Evolutionary conservation across 2,329 filamentous ascomycete genomes (phyloP), one percentile per base, ranked within the genome.

Genomic region (Fusarium oxysporum): DNA sequence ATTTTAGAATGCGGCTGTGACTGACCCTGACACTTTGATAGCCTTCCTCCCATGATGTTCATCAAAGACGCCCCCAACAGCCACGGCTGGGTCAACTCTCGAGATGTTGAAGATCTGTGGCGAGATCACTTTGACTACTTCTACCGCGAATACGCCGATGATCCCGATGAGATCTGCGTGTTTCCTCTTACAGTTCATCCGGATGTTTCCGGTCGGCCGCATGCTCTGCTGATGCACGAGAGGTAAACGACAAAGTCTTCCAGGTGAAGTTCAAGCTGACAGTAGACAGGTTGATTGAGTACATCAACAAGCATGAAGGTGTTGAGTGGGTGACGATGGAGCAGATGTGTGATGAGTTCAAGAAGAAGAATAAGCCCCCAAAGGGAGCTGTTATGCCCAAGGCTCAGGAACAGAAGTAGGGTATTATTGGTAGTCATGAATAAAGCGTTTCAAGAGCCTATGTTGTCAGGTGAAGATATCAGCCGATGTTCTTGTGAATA

Each of bases 171-270:
- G 74, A 91, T 93, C 74, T 94, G 94, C 70, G 88, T 93, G 58
- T 94, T 94, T 75, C 92, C 92, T 0, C 92, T 94, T 80, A 94
- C 92, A 0, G 91, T 94, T 40, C 92, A 94, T 79, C 92, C 92
- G 0, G 92, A 94, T 76, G 90, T 92, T 0, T 91, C 88, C 6
- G 92, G 92, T 1, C 85, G 91, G 23, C 92, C 92, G 1, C 92
- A 94, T 80, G 92, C 90, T 1, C 75, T 94, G 33, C 82, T 93
- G 11, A 93, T 94, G 92, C 91, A 93, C 71, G 91, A 94, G 81
- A 75, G 80, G 63, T 73, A 50, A 45, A 30, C 30, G 30, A 12
- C 10, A 30, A 30, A 30, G 30, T 30, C 30, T 30, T 30, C 30
- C 30, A 30, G 9, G 30, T 30, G 30, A 30, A 30, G 30, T 30